These are phyloP conservation scores for Punica granatum DNA, from an alignment of 345 rosid genomes.

Conservation along the genomic window DNA sequence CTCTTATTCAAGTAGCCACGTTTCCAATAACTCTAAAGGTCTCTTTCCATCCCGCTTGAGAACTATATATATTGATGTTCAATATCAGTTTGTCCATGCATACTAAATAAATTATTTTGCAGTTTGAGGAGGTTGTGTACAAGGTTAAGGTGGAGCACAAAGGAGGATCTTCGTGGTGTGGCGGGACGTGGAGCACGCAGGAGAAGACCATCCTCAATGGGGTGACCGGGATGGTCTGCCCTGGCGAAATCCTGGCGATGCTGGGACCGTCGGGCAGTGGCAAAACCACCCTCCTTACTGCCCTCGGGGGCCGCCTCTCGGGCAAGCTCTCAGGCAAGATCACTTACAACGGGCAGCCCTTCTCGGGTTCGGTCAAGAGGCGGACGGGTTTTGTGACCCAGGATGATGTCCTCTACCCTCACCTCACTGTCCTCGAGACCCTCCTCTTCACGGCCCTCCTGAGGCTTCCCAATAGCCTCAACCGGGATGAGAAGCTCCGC, in stretches of 20 bases:
- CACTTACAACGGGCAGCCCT: constrained; percentile 83
- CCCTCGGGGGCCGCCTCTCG: constrained; percentile 87
- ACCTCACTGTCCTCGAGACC: constrained; percentile 86
- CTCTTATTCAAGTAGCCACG: constrained; percentile 32
- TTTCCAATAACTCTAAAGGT: constrained; percentile 86
- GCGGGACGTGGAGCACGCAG: constrained; percentile 42
- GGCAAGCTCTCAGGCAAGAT: constrained; percentile 71
- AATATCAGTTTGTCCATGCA: not conserved
- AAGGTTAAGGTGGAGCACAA: constrained; percentile 60
- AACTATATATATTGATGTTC: too few species aligned
- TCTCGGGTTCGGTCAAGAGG: constrained; percentile 65
- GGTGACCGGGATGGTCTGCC: constrained; percentile 72
- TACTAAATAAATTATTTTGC: constrained; percentile 10
- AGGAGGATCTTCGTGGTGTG: constrained; percentile 29
- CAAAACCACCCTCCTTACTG: constrained; percentile 94
- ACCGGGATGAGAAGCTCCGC: constrained; percentile 54
- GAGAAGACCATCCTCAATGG: constrained; percentile 83
- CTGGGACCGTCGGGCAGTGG: constrained; percentile 99
- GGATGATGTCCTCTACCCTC: constrained; percentile 84
- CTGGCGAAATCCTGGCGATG: constrained; percentile 96
- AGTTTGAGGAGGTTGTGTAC: constrained; percentile 94
- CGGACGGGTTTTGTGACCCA: constrained; percentile 91
- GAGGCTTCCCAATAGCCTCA: constrained; percentile 62
- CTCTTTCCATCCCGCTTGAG: constrained; percentile 1
- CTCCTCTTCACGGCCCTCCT: constrained; percentile 87